Evolutionary conservation across 2,329 filamentous ascomycete genomes (phyloP).

Genomic region (Samsoniella hepiali): DNA sequence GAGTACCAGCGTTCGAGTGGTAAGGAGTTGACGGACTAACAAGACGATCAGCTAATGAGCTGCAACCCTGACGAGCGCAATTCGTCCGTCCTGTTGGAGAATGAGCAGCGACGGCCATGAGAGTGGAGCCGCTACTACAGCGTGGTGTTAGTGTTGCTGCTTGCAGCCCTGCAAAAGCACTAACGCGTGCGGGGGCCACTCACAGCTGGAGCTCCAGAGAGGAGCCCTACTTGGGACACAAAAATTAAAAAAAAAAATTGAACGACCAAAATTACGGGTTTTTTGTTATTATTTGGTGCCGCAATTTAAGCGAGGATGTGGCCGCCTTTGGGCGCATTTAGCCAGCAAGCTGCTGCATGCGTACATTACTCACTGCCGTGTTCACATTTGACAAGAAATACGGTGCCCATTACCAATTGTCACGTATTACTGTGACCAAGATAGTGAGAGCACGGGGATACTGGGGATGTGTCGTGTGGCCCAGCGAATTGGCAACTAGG

Average conservation of each 20-base stretch:
- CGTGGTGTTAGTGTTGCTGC: background rate
- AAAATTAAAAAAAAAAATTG: conserved; percentile 8
- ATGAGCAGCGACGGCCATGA: background rate
- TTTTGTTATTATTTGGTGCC: background rate
- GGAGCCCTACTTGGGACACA: conserved; percentile 19
- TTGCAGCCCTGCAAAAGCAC: conserved; percentile 5
- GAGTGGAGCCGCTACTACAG: background rate
- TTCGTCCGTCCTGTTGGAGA: too few species aligned
- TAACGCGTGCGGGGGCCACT: conserved; percentile 2
- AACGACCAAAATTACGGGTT: conserved; percentile 5
- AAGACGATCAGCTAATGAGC: too few species aligned
- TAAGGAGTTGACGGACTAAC: too few species aligned
- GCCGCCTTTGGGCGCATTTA: background rate
- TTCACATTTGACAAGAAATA: background rate
- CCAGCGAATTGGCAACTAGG: background rate
- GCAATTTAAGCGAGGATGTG: conserved; percentile 11
- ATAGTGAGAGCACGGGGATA: background rate
- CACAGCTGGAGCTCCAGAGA: background rate
- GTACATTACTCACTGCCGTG: background rate
- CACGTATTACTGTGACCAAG: background rate
- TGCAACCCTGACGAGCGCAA: too few species aligned
- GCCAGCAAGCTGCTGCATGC: conserved; percentile 7
- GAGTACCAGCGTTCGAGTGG: too few species aligned
- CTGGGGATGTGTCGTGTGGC: conserved; percentile 7
- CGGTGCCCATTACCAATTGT: background rate